Evolutionary conservation across 139 green algal genomes (phyloP).

Genomic region (Picochlorum sp.): DNA sequence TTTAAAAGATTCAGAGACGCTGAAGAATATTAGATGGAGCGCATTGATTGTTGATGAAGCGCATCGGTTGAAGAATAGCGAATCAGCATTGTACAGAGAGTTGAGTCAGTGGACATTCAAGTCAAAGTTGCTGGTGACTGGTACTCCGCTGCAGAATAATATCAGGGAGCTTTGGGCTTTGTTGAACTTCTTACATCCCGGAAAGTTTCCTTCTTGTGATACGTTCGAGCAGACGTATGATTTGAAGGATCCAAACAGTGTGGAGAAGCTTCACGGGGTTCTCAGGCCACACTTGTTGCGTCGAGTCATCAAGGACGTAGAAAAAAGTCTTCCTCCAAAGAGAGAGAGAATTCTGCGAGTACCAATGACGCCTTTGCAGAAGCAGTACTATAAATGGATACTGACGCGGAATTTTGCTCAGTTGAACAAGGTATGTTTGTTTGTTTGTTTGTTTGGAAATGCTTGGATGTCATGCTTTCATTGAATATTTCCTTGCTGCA

Average conservation of each 20-base stretch:
- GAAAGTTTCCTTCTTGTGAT: constrained; percentile 62
- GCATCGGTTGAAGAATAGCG: constrained; percentile 59
- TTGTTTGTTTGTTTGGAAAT: background rate
- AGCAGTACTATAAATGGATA: constrained; percentile 96
- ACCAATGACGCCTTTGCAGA: constrained; percentile 87
- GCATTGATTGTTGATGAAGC: constrained; percentile 59
- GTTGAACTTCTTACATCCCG: constrained; percentile 90
- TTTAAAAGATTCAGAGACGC: constrained; percentile 22
- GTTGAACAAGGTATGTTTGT: constrained; percentile 75
- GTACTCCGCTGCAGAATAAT: constrained; percentile 61
- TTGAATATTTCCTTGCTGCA: too few species aligned
- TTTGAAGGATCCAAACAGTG: constrained; percentile 19
- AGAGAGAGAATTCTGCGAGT: constrained; percentile 25
- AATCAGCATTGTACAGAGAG: constrained; percentile 59
- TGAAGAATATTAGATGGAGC: constrained; percentile 32
- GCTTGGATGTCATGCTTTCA: too few species aligned
- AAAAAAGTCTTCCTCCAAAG: constrained; percentile 49
- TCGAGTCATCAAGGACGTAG: constrained; percentile 54
- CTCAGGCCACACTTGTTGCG: constrained; percentile 73
- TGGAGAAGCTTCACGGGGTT: constrained; percentile 47
- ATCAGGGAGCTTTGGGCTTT: constrained; percentile 85
- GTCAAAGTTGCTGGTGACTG: constrained; percentile 62
- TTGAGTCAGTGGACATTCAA: constrained; percentile 30
- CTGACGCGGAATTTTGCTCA: constrained; percentile 86
- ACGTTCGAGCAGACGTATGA: constrained; percentile 59